Base-by-base conservation (phyloP, 768 basidiomycete genomes). In the Trametopsis cervina region DNA sequence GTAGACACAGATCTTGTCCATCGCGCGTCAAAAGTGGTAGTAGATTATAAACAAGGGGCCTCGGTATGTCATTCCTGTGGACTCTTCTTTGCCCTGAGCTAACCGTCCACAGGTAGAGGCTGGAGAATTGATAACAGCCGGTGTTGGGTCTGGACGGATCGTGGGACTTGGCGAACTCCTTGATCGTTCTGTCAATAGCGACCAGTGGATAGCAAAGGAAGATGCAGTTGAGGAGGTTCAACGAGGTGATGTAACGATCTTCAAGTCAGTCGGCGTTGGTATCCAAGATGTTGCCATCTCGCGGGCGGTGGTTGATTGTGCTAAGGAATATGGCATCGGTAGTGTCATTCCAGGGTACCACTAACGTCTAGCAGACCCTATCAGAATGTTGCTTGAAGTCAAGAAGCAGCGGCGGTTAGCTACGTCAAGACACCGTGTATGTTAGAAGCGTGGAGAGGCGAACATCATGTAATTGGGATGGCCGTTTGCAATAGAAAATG, bases 261-360 rank as follows among this genome's bases (percentile, higher is more conserved):
- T 90, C 75, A 94, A 93, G 66, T 87, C 85, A 0, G 92, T 94
- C 4, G 91, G 92, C 2, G 65, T 92, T 4, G 89, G 86, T 1
- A 65, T 89, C n/a, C 91, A 94, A 57, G 92, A 95, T 54, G 86
- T 89, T 4, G 86, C 83, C 0, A 88, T 94, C 49, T 81, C 89
- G 9, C 72, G 66, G 46, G 76, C 83, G 2, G 78, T 91, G 1
- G 74, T 90, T 2, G 65, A 74, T 3, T 72, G 71, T 44, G 89
- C 90, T 1, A 67, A 79, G 55, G 58, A 67, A 45, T 64, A 73
- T 57, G 71, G 69, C 1, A 54, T 77, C 4, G 87, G 89, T 6
- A 77, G 67, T 0, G 46, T 57, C 0, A 65, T 89, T 18, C 35
- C 25, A 20, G 41, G 39, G 6, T 52, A 52, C 24, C 24, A 52